Conservation (phyloP, 1,284 basidiomycete species). For the Rhodotorula mucilaginosa region DNA sequence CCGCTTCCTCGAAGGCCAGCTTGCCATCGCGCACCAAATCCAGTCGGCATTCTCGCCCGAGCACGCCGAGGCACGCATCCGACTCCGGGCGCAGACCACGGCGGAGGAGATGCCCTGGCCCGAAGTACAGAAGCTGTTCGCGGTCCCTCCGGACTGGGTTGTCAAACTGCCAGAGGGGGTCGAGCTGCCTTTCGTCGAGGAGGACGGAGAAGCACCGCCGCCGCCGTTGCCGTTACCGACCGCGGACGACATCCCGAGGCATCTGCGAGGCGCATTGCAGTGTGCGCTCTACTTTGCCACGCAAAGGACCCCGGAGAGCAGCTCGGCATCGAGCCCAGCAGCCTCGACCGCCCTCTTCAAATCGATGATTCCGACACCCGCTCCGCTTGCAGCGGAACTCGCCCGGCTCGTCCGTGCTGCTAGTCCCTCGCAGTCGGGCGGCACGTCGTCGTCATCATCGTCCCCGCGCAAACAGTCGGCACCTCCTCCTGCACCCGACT, state of each 20-base stretch:
- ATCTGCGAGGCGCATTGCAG: conserved; percentile 27
- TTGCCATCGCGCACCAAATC: conserved; percentile 34
- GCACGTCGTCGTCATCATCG: neutral
- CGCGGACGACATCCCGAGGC: conserved; percentile 26
- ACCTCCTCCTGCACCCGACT: conserved; percentile 14
- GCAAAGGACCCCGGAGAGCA: neutral
- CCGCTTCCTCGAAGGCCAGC: conserved; percentile 35
- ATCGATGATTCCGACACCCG: conserved; percentile 1
- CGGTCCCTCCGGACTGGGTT: conserved; percentile 13
- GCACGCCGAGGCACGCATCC: conserved; percentile 17
- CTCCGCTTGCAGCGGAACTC: conserved; percentile 11
- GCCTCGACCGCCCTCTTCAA: conserved; percentile 7
- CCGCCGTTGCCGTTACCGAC: conserved; percentile 15
- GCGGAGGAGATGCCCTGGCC: conserved; percentile 29
- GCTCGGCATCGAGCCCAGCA: neutral
- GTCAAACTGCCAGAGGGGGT: conserved; percentile 2
- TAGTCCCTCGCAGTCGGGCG: no score
- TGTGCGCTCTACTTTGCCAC: conserved; percentile 27
- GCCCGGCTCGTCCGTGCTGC: neutral
- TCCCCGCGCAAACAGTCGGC: neutral
- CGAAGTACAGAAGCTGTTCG: conserved; percentile 21
- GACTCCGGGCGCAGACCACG: conserved; percentile 21
- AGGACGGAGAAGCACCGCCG: neutral
- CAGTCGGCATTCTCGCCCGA: conserved; percentile 4
- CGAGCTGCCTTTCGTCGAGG: neutral